Conservation (phyloP, 768 basidiomycete genomes). For the Pleurotus eryngii region DNA sequence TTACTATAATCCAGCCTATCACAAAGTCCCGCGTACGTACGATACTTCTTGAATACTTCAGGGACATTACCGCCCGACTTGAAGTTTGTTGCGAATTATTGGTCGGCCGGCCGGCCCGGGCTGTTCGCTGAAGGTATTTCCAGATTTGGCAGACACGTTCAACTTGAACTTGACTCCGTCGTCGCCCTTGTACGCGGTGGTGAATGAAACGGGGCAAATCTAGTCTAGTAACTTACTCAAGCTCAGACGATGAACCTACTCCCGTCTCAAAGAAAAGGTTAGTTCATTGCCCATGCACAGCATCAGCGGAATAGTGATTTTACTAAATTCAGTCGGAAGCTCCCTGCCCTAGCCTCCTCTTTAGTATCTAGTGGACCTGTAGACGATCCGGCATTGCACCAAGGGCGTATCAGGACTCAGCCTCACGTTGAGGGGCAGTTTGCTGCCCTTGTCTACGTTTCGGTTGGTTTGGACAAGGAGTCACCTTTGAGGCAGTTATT, state of each 20-base stretch:
- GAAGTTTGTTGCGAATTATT: too few species aligned
- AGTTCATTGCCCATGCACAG: not conserved
- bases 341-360: slow-evolving; percentile 55
- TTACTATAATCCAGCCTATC: too few species aligned
- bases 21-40: too few species aligned
- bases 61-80: too few species aligned
- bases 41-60: too few species aligned
- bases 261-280: slow-evolving; percentile 41
- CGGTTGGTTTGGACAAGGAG: slow-evolving; percentile 43
- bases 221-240: slow-evolving; percentile 45
- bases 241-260: slow-evolving; percentile 44
- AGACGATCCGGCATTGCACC: slow-evolving; percentile 78
- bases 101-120: too few species aligned
- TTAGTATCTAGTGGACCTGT: slow-evolving; percentile 46
- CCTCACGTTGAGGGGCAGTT: slow-evolving; percentile 90
- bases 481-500: slow-evolving; percentile 46
- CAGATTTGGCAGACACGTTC: too few species aligned
- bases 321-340: slow-evolving; percentile 39
- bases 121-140: too few species aligned
- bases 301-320: too few species aligned
- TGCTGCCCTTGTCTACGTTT: slow-evolving; percentile 74
- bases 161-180: not conserved
- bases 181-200: not conserved
- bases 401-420: slow-evolving; percentile 71
- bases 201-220: slow-evolving; percentile 34